These are phyloP conservation scores for Neurospora cerealis DNA, from an alignment of 495 filamentous ascomycete species.

Conservation along the genomic window DNA sequence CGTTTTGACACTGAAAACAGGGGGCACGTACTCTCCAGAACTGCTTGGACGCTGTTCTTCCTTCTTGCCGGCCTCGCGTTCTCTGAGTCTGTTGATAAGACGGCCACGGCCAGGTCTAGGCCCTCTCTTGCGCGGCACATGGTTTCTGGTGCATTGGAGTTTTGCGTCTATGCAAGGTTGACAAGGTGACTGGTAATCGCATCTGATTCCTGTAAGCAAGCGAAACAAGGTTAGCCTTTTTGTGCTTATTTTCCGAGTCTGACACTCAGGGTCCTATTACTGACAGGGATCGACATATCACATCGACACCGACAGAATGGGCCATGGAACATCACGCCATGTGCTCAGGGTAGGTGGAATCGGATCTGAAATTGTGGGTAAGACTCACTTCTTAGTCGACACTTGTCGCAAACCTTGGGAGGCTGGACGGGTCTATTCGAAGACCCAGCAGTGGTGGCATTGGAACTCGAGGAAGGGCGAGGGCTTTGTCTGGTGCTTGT, in stretches of 20 bases:
- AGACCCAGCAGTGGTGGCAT: neutral
- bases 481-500: neutral
- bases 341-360: neutral
- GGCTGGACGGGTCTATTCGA: neutral
- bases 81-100: conserved; percentile 25
- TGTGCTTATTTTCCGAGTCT: neutral
- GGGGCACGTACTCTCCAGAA: neutral
- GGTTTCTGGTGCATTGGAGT: conserved; percentile 25
- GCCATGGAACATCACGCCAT: neutral
- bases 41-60: neutral
- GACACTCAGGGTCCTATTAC: neutral
- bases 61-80: conserved; percentile 2
- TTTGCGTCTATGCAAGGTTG: conserved; percentile 20
- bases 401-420: neutral
- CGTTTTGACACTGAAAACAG: neutral
- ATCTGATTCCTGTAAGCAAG: conserved; percentile 18
- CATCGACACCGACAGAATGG: neutral
- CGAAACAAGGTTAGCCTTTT: neutral
- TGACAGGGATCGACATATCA: neutral
- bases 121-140: conserved; percentile 26
- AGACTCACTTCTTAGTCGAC: neutral
- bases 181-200: conserved; percentile 24
- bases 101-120: conserved; percentile 25
- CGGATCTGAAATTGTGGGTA: neutral
- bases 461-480: neutral